Conservation (phyloP, 345 rosid genomes). For the Carallia pectinifolia region DNA sequence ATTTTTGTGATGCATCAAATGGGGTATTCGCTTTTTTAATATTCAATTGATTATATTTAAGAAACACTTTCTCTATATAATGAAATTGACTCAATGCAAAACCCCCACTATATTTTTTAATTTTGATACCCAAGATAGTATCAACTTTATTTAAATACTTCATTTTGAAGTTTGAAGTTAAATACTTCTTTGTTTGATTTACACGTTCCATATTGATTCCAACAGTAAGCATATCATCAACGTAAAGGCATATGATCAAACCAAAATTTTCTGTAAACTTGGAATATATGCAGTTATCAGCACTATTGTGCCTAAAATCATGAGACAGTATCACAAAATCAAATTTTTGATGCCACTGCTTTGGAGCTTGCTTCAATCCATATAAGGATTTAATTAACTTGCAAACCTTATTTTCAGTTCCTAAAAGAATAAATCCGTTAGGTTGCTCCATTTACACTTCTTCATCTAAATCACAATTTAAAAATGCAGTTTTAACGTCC, state of each 20-base stretch:
- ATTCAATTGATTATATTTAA: background rate
- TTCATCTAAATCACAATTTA: background rate
- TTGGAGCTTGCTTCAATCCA: background rate
- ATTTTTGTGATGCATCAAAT: background rate
- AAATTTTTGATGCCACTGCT: background rate
- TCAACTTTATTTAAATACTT: no score
- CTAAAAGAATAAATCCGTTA: background rate
- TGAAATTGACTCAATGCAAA: no score
- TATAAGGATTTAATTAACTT: no score
- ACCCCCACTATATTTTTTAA: background rate
- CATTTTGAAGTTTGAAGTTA: background rate
- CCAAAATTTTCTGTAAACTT: background rate
- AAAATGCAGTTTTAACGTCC: background rate
- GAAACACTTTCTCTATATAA: no score
- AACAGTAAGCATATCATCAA: background rate
- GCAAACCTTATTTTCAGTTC: background rate
- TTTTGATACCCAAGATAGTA: slow-evolving; percentile 2
- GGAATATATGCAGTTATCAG: background rate
- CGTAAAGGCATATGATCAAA: background rate
- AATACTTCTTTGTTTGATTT: background rate
- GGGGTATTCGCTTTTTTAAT: background rate
- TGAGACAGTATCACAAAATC: background rate
- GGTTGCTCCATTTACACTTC: background rate
- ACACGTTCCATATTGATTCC: background rate
- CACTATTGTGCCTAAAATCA: background rate